These are phyloP conservation scores for Cytospora piceicola DNA, from an alignment of 2,329 filamentous ascomycete genomes.

Conservation along the genomic window DNA sequence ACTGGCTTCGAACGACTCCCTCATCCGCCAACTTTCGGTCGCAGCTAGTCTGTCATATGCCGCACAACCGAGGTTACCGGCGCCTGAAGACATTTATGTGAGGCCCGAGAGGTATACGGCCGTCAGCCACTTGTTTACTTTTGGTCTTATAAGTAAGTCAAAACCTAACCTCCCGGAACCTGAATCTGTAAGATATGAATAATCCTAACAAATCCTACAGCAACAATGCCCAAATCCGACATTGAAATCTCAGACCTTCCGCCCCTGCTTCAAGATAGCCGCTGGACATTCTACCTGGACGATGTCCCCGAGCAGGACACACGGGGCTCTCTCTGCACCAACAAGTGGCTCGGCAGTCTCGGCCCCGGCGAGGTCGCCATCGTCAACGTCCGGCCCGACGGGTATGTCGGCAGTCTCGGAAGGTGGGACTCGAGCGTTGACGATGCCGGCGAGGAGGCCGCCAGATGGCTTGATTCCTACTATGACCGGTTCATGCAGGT, in stretches of 20 bases:
- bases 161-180: neutral
- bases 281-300: conserved; percentile 75
- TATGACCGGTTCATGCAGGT: conserved; percentile 59
- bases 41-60: conserved; percentile 66
- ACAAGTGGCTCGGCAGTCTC: conserved; percentile 70
- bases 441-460: conserved; percentile 55
- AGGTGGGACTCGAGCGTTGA: conserved; percentile 57
- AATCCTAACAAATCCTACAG: conserved; percentile 36
- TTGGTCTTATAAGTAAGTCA: conserved; percentile 66
- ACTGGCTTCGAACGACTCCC: conserved; percentile 54
- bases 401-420: conserved; percentile 70
- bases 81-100: conserved; percentile 67
- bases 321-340: conserved; percentile 58
- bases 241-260: conserved; percentile 71
- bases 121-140: conserved; percentile 71
- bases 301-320: conserved; percentile 62
- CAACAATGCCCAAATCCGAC: conserved; percentile 63
- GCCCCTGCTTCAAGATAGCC: conserved; percentile 62
- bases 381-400: conserved; percentile 72
- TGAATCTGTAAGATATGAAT: conserved; percentile 10
- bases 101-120: conserved; percentile 70
- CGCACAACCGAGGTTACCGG: conserved; percentile 58
- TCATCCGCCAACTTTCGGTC: conserved; percentile 62
- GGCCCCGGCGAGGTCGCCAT: conserved; percentile 62
- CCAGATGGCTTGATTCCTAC: conserved; percentile 58